phyloP scores from a whole-genome alignment of 2,329 filamentous ascomycete species.

The Domatiomyces globalis region DNA sequence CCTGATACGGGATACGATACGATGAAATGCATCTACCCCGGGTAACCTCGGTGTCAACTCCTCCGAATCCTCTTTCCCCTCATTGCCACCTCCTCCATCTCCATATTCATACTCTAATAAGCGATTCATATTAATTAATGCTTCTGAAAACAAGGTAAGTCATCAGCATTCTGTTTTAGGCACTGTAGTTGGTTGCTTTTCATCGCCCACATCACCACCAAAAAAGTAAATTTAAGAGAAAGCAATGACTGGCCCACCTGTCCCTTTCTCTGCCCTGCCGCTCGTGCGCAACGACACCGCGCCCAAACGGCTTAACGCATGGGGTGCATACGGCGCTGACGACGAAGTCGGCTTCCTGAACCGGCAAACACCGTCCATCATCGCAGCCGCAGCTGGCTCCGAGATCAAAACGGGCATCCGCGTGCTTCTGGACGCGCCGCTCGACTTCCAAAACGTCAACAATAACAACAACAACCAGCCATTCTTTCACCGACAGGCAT shows the following conservation, averaged over 20 bases:
- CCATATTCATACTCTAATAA: background rate
- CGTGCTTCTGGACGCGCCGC: conserved; percentile 22
- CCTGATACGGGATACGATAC: too few relatives aligned
- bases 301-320: conserved; percentile 32
- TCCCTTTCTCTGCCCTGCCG: conserved; percentile 28
- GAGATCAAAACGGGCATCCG: conserved; percentile 31
- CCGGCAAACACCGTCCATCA: conserved; percentile 36
- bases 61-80: background rate
- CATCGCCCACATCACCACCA: background rate
- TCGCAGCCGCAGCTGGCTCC: conserved; percentile 27
- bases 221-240: background rate
- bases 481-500: conserved; percentile 23
- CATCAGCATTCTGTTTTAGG: background rate
- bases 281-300: conserved; percentile 25
- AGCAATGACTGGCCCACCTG: conserved; percentile 15
- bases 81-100: background rate
- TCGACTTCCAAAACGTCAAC: conserved; percentile 21
- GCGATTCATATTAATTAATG: background rate
- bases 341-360: conserved; percentile 44
- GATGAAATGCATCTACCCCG: too few relatives aligned
- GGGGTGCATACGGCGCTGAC: conserved; percentile 39
- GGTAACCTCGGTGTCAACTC: too few relatives aligned
- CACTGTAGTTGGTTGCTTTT: background rate
- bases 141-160: background rate
- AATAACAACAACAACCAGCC: conserved; percentile 13